Evolutionary conservation across 1,284 basidiomycete species (phyloP).

Genomic region (Boletus semigastroideus): DNA sequence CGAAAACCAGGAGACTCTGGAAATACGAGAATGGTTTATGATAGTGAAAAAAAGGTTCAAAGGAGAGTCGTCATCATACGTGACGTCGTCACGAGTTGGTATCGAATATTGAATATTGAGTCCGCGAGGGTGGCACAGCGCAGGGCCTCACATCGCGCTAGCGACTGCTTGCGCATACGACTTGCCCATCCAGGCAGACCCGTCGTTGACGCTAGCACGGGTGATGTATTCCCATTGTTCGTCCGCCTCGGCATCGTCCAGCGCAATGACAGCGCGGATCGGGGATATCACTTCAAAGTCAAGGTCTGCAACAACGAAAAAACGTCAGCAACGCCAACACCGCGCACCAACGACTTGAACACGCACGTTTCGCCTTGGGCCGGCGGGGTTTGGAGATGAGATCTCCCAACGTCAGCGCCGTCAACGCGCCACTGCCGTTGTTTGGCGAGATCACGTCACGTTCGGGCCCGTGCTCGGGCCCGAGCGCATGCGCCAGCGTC

Average conservation of each 20-base stretch:
- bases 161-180: conserved; percentile 46
- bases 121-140: not conserved
- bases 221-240: conserved; percentile 49
- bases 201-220: conserved; percentile 36
- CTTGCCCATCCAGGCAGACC: conserved; percentile 36
- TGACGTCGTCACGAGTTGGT: conserved; percentile 4
- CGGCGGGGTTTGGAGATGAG: conserved; percentile 24
- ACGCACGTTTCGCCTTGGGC: conserved; percentile 30
- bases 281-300: conserved; percentile 47
- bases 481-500: not conserved
- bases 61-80: conserved; percentile 17
- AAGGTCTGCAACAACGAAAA: conserved; percentile 15
- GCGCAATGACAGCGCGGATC: conserved; percentile 42
- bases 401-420: conserved; percentile 28
- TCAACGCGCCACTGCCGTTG: conserved; percentile 9
- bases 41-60: conserved; percentile 10
- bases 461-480: not conserved
- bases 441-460: conserved; percentile 4
- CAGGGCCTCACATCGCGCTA: conserved; percentile 20
- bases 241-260: conserved; percentile 41
- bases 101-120: not conserved
- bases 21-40: conserved; percentile 5
- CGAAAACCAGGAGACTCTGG: not conserved
- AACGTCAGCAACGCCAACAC: not conserved
- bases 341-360: not conserved